A percentile compares a stretch with the other conserved stretches of the same genome.
These are phyloP conservation scores for Rhizopogon rudus DNA, from an alignment of 768 basidiomycete species.

Conservation along the genomic window DNA sequence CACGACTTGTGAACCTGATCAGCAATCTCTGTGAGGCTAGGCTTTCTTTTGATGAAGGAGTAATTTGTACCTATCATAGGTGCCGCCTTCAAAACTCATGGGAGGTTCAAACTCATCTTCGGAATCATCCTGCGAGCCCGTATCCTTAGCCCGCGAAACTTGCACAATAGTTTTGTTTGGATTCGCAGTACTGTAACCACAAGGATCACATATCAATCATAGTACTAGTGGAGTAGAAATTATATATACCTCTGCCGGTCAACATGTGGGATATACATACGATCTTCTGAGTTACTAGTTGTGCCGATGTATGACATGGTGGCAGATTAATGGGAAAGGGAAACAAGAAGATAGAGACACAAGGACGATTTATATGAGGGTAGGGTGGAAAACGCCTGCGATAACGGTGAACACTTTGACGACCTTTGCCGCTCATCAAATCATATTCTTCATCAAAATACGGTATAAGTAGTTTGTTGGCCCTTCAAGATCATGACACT, in stretches of 20 bases:
- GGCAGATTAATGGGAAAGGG: not conserved
- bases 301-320: not conserved
- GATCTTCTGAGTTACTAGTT: not conserved
- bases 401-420: not conserved
- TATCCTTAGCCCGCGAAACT: not conserved
- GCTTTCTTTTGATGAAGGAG: not conserved
- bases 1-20: not conserved
- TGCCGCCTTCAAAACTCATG: not conserved
- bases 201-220: not conserved
- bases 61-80: not conserved
- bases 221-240: not conserved
- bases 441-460: no score
- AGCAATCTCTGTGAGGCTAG: not conserved
- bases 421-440: not conserved
- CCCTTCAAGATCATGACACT: not conserved
- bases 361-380: constrained; percentile 11
- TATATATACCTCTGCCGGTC: not conserved
- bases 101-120: not conserved
- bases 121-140: not conserved
- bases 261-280: not conserved
- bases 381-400: constrained; percentile 4
- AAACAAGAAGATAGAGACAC: not conserved
- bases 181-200: not conserved
- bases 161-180: not conserved
- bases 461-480: not conserved